A percentile compares a stretch with the other conserved stretches of the same genome.
Evolutionary conservation across 495 filamentous ascomycete genomes (phyloP).

Genomic region (Beverwykella pulmonaria): DNA sequence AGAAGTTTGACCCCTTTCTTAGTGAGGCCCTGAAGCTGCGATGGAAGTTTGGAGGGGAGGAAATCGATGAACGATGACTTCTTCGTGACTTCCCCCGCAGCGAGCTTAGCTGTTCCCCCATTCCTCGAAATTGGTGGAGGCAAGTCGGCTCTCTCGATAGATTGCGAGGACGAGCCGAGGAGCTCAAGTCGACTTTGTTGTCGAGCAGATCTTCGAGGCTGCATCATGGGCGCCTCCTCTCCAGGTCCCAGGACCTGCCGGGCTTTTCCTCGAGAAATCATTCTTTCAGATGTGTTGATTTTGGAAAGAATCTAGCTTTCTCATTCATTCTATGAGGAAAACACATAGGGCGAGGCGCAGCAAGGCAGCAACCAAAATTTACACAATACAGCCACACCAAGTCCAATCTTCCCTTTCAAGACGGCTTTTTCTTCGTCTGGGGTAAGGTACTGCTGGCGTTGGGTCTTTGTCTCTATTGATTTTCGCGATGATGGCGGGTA

Average conservation of each 20-base stretch:
- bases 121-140: neutral
- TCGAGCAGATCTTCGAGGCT: neutral
- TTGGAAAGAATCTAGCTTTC: no score
- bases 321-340: no score
- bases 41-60: slow-evolving; percentile 6
- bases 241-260: neutral
- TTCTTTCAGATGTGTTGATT: neutral
- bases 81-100: neutral
- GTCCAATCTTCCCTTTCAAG: no score
- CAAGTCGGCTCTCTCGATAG: neutral
- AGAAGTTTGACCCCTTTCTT: slow-evolving; percentile 10
- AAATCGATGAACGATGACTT: neutral
- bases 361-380: neutral
- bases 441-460: no score
- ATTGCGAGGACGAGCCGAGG: neutral
- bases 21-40: slow-evolving; percentile 4
- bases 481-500: no score
- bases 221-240: neutral
- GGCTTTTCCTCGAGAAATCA: neutral
- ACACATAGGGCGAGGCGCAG: neutral
- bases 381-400: neutral
- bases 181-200: neutral
- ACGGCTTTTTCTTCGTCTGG: no score
- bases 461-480: no score
- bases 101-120: neutral